Evolutionary conservation across 2,329 filamentous ascomycete species (phyloP).

Genomic region (Botrytis sinoallii): DNA sequence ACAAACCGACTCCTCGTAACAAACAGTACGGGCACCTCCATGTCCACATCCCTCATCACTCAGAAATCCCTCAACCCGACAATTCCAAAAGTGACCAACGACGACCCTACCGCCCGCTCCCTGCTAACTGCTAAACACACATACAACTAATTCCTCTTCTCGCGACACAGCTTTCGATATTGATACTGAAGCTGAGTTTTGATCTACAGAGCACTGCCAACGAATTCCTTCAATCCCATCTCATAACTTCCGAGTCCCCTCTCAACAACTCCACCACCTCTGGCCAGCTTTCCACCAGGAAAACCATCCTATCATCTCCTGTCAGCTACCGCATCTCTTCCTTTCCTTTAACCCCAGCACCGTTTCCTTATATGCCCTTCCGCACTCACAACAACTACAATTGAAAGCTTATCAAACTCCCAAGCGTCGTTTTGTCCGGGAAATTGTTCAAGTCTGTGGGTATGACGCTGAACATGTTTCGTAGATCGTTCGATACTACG

Average conservation of each 20-base stretch:
- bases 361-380: no score
- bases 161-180: constrained; percentile 63
- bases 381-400: no score
- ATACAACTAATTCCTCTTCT: constrained; percentile 54
- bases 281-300: background rate
- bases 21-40: constrained; percentile 42
- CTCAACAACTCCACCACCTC: constrained; percentile 9
- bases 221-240: constrained; percentile 55
- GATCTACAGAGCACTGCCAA: constrained; percentile 59
- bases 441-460: constrained; percentile 61
- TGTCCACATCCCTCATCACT: background rate
- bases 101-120: constrained; percentile 64
- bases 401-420: no score
- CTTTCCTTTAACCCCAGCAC: no score
- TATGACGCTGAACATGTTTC: constrained; percentile 46
- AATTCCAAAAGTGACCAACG: constrained; percentile 45
- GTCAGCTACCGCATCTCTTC: no score
- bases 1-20: constrained; percentile 53
- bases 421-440: constrained; percentile 48
- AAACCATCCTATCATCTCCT: no score
- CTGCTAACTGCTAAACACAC: constrained; percentile 56
- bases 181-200: constrained; percentile 51
- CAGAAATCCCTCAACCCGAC: background rate
- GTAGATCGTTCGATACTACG: constrained; percentile 41
- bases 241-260: constrained; percentile 31